A percentile compares a stretch with the other conserved stretches of the same genome.
Conservation (phyloP, 2,329 filamentous ascomycete genomes). For the Aspergillus terreus region DNA sequence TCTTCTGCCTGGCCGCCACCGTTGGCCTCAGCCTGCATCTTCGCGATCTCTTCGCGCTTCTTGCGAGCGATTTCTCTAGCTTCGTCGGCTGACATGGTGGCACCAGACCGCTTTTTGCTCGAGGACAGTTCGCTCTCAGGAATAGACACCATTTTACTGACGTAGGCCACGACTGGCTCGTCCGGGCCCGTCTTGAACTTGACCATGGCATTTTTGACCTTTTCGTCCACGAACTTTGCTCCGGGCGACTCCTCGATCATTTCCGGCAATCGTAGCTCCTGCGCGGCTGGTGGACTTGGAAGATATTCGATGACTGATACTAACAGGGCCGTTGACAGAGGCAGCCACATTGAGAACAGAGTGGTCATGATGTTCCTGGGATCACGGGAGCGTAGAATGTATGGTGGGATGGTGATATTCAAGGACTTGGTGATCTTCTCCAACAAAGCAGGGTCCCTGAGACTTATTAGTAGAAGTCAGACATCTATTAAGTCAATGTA, state of each 20-base stretch:
- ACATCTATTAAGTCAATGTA: slow-evolving; percentile 14
- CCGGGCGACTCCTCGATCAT: slow-evolving; percentile 79
- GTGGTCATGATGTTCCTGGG: slow-evolving; percentile 78
- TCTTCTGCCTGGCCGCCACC: slow-evolving; percentile 31
- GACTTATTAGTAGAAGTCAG: slow-evolving; percentile 29
- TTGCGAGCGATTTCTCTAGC: slow-evolving; percentile 80
- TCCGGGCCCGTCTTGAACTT: slow-evolving; percentile 67
- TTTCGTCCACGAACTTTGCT: slow-evolving; percentile 62
- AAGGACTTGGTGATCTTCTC: slow-evolving; percentile 96
- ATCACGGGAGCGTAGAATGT: slow-evolving; percentile 79
- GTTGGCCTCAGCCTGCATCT: slow-evolving; percentile 61
- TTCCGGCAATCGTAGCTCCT: slow-evolving; percentile 73
- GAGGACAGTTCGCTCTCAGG: slow-evolving; percentile 87
- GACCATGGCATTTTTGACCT: slow-evolving; percentile 75
- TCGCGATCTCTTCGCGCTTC: slow-evolving; percentile 84
- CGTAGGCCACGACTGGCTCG: slow-evolving; percentile 84
- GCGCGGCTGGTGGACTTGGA: slow-evolving; percentile 76
- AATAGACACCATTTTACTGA: slow-evolving; percentile 97
- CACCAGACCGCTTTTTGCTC: slow-evolving; percentile 69
- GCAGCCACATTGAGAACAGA: slow-evolving; percentile 85
- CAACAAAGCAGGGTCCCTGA: slow-evolving; percentile 69
- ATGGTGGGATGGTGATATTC: slow-evolving; percentile 76
- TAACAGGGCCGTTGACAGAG: slow-evolving; percentile 83
- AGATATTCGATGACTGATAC: slow-evolving; percentile 93
- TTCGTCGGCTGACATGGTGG: slow-evolving; percentile 77